These are phyloP conservation scores for Krasilnikovozyma curviuscula DNA, from an alignment of 768 basidiomycete species.

Conservation along the genomic window DNA sequence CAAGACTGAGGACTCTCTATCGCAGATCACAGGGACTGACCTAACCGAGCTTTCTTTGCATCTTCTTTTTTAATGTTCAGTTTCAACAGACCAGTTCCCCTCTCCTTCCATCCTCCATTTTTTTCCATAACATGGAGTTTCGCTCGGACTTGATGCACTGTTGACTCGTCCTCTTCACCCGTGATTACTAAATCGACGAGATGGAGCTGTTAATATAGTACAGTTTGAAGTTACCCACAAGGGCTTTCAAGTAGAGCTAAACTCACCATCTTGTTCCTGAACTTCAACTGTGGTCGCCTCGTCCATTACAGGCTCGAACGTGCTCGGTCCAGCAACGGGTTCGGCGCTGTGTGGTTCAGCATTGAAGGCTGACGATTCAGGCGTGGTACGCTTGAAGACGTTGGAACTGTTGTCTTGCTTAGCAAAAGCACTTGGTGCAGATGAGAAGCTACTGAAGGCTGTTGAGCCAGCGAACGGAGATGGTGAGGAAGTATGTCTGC, in stretches of 20 bases:
- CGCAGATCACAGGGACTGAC: constrained; percentile 15
- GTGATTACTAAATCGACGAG: constrained; percentile 21
- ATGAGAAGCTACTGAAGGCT: constrained; percentile 7
- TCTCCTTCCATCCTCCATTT: constrained; percentile 25
- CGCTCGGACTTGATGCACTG: constrained; percentile 23
- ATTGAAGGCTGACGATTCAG: no score
- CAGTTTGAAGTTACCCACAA: neutral
- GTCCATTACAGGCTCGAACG: neutral
- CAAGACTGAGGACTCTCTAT: neutral
- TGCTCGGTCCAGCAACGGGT: neutral
- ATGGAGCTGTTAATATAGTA: neutral
- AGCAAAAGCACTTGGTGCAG: constrained; percentile 6
- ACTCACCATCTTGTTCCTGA: constrained; percentile 27
- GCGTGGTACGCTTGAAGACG: neutral
- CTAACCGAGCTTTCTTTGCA: constrained; percentile 22
- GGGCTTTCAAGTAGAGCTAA: neutral
- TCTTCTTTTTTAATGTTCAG: constrained; percentile 22
- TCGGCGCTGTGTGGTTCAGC: no score
- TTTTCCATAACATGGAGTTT: constrained; percentile 26
- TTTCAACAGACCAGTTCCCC: constrained; percentile 26
- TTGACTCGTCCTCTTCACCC: constrained; percentile 29
- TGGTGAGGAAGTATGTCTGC: neutral
- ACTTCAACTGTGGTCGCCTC: constrained; percentile 19
- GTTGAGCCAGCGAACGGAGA: neutral
- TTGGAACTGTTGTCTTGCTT: neutral